These are phyloP conservation scores for Cardamine resedifolia DNA, from an alignment of 345 rosid species.

Conservation along the genomic window DNA sequence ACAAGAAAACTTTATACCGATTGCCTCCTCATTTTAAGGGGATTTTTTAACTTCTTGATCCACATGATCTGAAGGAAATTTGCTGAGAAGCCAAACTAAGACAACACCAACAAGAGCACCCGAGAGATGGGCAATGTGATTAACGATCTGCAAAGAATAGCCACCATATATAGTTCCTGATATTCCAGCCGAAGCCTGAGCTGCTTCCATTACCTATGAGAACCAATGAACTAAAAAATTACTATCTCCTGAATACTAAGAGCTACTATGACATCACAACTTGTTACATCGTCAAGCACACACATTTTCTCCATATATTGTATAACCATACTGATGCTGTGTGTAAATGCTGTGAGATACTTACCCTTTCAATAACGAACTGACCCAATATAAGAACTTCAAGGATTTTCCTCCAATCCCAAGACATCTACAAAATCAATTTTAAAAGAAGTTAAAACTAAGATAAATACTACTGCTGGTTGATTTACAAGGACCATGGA, in stretches of 20 bases:
- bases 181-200: constrained; percentile 81
- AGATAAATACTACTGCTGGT: neutral
- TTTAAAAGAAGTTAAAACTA: constrained; percentile 9
- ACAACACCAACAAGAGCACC: constrained; percentile 85
- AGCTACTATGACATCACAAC: neutral
- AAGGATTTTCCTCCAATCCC: constrained; percentile 97
- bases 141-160: constrained; percentile 65
- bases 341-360: neutral
- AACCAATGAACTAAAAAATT: constrained; percentile 11
- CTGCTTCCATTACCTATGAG: constrained; percentile 87
- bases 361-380: constrained; percentile 81
- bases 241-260: neutral
- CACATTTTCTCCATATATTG: neutral
- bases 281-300: neutral
- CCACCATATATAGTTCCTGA: constrained; percentile 56
- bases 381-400: constrained; percentile 95
- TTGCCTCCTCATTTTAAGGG: constrained; percentile 30
- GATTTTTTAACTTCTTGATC: constrained; percentile 36
- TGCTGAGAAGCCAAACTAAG: constrained; percentile 83
- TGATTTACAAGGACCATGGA: constrained; percentile 15
- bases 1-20: neutral
- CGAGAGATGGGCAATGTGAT: constrained; percentile 90
- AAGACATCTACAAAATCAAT: constrained; percentile 60
- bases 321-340: neutral
- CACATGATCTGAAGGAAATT: constrained; percentile 55